These are phyloP conservation scores for Leccinum broughii DNA, from an alignment of 768 basidiomycete genomes.

Conservation along the genomic window DNA sequence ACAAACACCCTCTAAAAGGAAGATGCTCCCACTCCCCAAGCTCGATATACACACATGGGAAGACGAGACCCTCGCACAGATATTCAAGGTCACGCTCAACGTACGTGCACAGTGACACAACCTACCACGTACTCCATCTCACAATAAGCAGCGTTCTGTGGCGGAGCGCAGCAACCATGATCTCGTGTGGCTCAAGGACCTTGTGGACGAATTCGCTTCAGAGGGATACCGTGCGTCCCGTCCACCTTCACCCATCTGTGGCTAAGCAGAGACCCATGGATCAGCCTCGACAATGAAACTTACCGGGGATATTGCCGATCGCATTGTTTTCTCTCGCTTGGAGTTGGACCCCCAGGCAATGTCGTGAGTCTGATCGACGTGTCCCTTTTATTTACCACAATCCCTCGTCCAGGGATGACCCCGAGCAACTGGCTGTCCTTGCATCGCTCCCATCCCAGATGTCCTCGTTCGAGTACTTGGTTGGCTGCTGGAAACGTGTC, in stretches of 20 bases:
- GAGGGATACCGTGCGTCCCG: conserved; percentile 49
- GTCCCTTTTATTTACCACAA: not conserved
- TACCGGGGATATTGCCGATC: conserved; percentile 64
- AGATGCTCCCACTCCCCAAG: conserved; percentile 38
- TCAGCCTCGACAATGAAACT: conserved; percentile 43
- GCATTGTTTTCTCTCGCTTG: conserved; percentile 79
- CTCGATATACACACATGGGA: conserved; percentile 72
- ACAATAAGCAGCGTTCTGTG: conserved; percentile 46
- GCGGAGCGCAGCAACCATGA: conserved; percentile 65
- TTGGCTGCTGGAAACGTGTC: conserved; percentile 90
- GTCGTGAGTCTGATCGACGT: conserved; percentile 50
- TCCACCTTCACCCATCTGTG: not conserved
- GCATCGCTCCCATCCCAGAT: conserved; percentile 76
- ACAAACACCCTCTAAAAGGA: conserved; percentile 49
- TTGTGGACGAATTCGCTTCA: conserved; percentile 64
- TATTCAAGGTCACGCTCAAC: conserved; percentile 79
- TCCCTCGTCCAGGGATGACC: conserved; percentile 53
- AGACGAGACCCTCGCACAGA: conserved; percentile 59
- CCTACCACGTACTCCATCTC: conserved; percentile 2
- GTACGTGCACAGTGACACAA: conserved; percentile 44
- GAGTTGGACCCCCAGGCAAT: conserved; percentile 73
- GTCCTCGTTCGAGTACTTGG: conserved; percentile 87
- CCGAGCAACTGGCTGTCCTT: conserved; percentile 71
- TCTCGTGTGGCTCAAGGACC: conserved; percentile 79
- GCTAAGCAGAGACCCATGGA: conserved; percentile 10